Percentiles rank a stretch among this genome's conserved stretches.
Conservation (phyloP, 768 basidiomycete species). For the Leucosporidium scottii region DNA sequence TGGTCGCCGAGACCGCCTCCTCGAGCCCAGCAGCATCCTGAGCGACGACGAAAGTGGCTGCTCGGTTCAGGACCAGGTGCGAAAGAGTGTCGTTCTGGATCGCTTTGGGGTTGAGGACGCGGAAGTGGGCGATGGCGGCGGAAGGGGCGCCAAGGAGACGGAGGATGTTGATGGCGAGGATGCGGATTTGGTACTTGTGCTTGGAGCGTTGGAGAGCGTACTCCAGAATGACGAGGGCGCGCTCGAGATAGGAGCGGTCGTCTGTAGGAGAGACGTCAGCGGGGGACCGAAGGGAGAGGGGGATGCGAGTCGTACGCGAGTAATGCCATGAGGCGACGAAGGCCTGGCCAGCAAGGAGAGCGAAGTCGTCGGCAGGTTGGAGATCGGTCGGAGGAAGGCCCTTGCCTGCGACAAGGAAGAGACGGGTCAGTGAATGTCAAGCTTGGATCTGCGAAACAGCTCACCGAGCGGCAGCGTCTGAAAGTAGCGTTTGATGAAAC, state of each 20-base stretch:
- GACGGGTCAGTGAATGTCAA: background rate
- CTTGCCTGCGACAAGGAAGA: conserved; percentile 42
- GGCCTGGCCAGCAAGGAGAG: conserved; percentile 62
- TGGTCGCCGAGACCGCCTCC: conserved; percentile 44
- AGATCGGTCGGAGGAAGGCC: conserved; percentile 66
- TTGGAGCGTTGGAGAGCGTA: conserved; percentile 64
- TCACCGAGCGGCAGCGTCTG: conserved; percentile 57
- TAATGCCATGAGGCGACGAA: conserved; percentile 46
- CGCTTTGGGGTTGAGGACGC: conserved; percentile 67
- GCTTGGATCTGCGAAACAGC: background rate
- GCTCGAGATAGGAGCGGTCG: conserved; percentile 57
- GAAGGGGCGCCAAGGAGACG: conserved; percentile 70
- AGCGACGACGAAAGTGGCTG: conserved; percentile 72
- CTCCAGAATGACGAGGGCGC: conserved; percentile 62
- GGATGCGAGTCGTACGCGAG: conserved; percentile 28
- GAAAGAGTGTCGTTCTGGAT: conserved; percentile 85
- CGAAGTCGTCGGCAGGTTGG: conserved; percentile 81
- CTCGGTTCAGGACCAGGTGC: conserved; percentile 69
- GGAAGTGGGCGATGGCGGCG: conserved; percentile 70
- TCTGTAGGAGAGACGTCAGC: conserved; percentile 37
- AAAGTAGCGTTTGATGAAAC: conserved; percentile 59
- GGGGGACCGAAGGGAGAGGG: background rate
- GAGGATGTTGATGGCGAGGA: conserved; percentile 73
- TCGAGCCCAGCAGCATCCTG: conserved; percentile 74
- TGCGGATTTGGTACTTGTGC: conserved; percentile 67